Percentiles rank a stretch among this genome's conserved stretches.
Evolutionary conservation across 1,284 basidiomycete genomes (phyloP).

Genomic region (Puccinia coronata): DNA sequence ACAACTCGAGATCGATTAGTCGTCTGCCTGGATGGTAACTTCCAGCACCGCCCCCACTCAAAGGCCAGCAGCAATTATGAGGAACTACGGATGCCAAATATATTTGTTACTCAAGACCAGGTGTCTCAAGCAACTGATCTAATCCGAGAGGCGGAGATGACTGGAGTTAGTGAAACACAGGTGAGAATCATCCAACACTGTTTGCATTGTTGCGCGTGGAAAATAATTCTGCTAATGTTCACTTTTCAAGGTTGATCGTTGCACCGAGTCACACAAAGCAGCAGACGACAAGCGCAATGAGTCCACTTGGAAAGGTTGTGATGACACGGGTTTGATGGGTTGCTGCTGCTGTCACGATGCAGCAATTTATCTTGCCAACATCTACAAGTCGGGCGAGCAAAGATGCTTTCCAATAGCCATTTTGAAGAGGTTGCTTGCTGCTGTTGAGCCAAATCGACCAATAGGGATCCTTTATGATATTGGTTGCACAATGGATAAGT

Average conservation of each 20-base stretch:
- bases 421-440: not conserved
- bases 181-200: not conserved
- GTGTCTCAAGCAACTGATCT: not conserved
- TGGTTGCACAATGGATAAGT: conserved; percentile 7
- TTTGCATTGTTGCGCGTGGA: not conserved
- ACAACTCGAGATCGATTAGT: conserved; percentile 1
- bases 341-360: too few relatives aligned
- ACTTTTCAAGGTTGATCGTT: not conserved
- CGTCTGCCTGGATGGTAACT: conserved; percentile 23
- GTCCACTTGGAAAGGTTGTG: conserved; percentile 25
- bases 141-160: not conserved
- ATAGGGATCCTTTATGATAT: conserved; percentile 17
- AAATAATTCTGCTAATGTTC: not conserved
- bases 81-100: not conserved
- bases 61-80: conserved; percentile 17
- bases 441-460: not conserved
- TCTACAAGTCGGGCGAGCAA: too few relatives aligned
- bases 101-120: not conserved
- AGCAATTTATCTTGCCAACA: too few relatives aligned
- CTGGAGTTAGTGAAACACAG: not conserved
- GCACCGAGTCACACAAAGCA: conserved; percentile 11
- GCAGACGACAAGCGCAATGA: not conserved
- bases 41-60: conserved; percentile 32
- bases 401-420: not conserved
- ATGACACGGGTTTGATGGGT: conserved; percentile 22